Evolutionary conservation across 768 basidiomycete genomes (phyloP).

Genomic region (Termitomyces sp.): DNA sequence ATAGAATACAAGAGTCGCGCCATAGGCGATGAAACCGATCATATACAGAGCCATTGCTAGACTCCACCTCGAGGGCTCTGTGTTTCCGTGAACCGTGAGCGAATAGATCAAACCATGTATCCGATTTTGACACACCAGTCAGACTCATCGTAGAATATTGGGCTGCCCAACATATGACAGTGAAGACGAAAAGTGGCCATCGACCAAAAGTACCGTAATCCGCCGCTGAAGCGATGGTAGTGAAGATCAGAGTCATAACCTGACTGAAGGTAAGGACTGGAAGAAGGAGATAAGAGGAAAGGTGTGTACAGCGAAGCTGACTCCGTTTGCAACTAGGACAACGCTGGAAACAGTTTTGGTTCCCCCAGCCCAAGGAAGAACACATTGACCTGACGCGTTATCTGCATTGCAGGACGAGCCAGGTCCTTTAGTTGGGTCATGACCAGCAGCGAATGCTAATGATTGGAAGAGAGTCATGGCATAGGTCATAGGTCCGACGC

Average conservation of each 20-base stretch:
- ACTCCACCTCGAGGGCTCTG: slow-evolving; percentile 67
- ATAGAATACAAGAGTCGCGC: slow-evolving; percentile 78
- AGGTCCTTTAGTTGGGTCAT: slow-evolving; percentile 61
- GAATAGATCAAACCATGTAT: too few relatives aligned
- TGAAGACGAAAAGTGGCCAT: slow-evolving; percentile 69
- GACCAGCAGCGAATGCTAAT: slow-evolving; percentile 66
- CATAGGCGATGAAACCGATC: slow-evolving; percentile 73
- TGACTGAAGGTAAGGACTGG: slow-evolving; percentile 14
- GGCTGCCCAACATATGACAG: slow-evolving; percentile 73
- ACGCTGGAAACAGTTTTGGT: slow-evolving; percentile 72
- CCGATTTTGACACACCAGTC: slow-evolving; percentile 40
- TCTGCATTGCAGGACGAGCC: slow-evolving; percentile 61
- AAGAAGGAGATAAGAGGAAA: neutral
- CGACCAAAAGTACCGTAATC: slow-evolving; percentile 75
- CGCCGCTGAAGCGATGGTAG: slow-evolving; percentile 68
- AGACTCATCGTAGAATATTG: slow-evolving; percentile 75
- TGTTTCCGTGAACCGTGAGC: neutral
- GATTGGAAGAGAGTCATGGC: slow-evolving; percentile 73
- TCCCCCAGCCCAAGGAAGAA: slow-evolving; percentile 70
- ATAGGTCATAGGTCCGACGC: slow-evolving; percentile 63
- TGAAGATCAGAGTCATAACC: slow-evolving; percentile 80
- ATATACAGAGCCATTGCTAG: slow-evolving; percentile 75
- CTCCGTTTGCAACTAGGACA: slow-evolving; percentile 71
- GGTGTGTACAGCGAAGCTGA: slow-evolving; percentile 59
- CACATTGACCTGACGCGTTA: slow-evolving; percentile 64